These are phyloP conservation scores for Cladosporium sp. DNA, from an alignment of 2,329 filamentous ascomycete species.

Conservation along the genomic window DNA sequence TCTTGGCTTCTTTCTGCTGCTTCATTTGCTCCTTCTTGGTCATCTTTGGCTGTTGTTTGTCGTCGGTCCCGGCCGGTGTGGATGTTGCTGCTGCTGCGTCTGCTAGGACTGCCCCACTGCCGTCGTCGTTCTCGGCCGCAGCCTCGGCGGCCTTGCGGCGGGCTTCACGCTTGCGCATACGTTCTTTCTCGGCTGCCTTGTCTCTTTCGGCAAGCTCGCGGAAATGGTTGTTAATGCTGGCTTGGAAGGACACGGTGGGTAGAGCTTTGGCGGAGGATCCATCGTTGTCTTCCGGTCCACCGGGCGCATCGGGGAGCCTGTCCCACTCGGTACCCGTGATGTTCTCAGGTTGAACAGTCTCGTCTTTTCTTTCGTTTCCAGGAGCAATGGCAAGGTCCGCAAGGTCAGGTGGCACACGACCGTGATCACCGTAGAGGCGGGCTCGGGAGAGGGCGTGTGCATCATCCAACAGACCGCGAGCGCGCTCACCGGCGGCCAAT, in stretches of 20 bases:
- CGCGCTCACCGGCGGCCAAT: slow-evolving; percentile 72
- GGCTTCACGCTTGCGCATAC: slow-evolving; percentile 41
- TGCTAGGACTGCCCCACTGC: slow-evolving; percentile 3
- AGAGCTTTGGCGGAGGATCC: slow-evolving; percentile 32
- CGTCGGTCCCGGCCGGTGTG: slow-evolving; percentile 31
- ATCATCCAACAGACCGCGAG: slow-evolving; percentile 73
- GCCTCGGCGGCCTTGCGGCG: slow-evolving; percentile 29
- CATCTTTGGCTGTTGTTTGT: slow-evolving; percentile 54
- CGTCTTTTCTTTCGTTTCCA: slow-evolving; percentile 31
- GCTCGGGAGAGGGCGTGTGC: slow-evolving; percentile 64
- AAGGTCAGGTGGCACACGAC: slow-evolving; percentile 72
- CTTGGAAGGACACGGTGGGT: slow-evolving; percentile 42
- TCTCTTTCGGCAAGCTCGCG: slow-evolving; percentile 62
- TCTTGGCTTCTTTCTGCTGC: slow-evolving; percentile 64
- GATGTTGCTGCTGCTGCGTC: slow-evolving; percentile 21
- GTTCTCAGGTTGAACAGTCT: slow-evolving; percentile 34
- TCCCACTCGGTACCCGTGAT: slow-evolving; percentile 31
- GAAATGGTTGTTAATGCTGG: slow-evolving; percentile 47
- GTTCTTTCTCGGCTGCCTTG: slow-evolving; percentile 66
- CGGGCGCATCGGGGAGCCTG: slow-evolving; percentile 14
- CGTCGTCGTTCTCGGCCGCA: slow-evolving; percentile 15
- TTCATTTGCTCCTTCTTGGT: slow-evolving; percentile 86
- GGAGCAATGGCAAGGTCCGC: slow-evolving; percentile 46
- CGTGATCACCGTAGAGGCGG: slow-evolving; percentile 74
- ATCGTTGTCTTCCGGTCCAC: slow-evolving; percentile 19